Evolutionary conservation across 1,284 basidiomycete species (phyloP).

Genomic region (Tylopilus orsonianus): DNA sequence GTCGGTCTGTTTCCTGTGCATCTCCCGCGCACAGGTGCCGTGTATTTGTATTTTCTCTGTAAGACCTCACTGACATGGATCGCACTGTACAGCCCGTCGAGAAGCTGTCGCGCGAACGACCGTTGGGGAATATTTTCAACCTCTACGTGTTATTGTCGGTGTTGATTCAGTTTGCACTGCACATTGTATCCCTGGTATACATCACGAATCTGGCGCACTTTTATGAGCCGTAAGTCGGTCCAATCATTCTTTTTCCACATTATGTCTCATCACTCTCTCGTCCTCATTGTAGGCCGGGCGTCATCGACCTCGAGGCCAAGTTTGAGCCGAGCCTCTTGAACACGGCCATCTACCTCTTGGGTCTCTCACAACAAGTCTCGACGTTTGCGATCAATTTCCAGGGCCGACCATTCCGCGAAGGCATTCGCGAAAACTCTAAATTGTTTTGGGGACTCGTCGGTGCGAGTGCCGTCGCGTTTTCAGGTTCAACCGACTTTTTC

Average conservation of each 20-base stretch:
- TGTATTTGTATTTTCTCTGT: not conserved
- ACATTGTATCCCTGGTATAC: slow-evolving; percentile 86
- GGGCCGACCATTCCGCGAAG: slow-evolving; percentile 95
- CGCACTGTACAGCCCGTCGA: slow-evolving; percentile 71
- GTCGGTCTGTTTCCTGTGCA: slow-evolving; percentile 96
- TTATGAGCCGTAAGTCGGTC: slow-evolving; percentile 68
- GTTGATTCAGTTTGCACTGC: slow-evolving; percentile 87
- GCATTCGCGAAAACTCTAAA: slow-evolving; percentile 89
- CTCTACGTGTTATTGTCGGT: slow-evolving; percentile 91
- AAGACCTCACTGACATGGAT: slow-evolving; percentile 5
- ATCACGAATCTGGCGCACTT: slow-evolving; percentile 82
- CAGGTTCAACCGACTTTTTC: slow-evolving; percentile 90
- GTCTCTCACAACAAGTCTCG: slow-evolving; percentile 93
- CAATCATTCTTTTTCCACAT: not conserved
- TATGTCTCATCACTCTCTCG: not conserved
- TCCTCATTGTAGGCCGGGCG: slow-evolving; percentile 68
- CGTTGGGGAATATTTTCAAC: slow-evolving; percentile 94
- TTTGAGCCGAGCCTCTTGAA: slow-evolving; percentile 92
- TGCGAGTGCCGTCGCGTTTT: slow-evolving; percentile 86
- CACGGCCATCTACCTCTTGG: slow-evolving; percentile 91
- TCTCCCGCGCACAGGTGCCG: slow-evolving; percentile 90
- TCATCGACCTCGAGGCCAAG: slow-evolving; percentile 90
- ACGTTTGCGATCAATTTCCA: slow-evolving; percentile 98
- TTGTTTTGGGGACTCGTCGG: slow-evolving; percentile 90
- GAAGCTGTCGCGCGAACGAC: slow-evolving; percentile 87